Base-by-base conservation (phyloP, 176 grass and related monocot species). In the Pharus latifolius region DNA sequence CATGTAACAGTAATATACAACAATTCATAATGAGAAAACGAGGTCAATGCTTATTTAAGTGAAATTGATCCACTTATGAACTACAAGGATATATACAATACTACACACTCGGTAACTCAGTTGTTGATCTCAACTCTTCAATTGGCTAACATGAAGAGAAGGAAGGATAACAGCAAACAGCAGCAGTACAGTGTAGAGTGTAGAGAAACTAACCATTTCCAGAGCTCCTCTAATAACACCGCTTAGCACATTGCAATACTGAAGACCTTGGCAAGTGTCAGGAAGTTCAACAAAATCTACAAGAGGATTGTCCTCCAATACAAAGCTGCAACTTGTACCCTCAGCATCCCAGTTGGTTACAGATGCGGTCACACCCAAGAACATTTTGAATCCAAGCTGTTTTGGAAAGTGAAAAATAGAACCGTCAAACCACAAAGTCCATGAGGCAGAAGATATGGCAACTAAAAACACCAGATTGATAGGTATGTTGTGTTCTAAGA, bases 301-400 rank as follows among this genome's bases (percentile, higher is more conserved):
- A 62, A 99, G 84, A 28, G 95, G 95, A 65, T 99, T 99, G 61
- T 94, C 95, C 75, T 99, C 95, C 79, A 99, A 70, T 67, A 99
- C 69, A 80, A 99, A 86, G 83, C 95, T 99, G 82, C 87, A 99
- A 41, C 56, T 86, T 53, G 82, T 91, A 52, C 95, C 95, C 72
- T 99, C 95, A 60, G 87, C 84, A 86, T 99, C 95, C 95, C 95
- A 99, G 45, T 91, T 94, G 16, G 90, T 91, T 47, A 99, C 87
- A 69, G 79, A 83, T 40, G 95, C 95, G 69, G 95, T 85, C 49
- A 99, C 87, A 30, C 95, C 90, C 56, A 99, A 71, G 83, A 94
- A 99, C 95, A 99, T 99, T 76, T 99, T 99, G 67, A 99, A 94
- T 6, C 95, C 95, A 76, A 99, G 87, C 95, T 99, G 84, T 63